Base-by-base conservation (phyloP, 257 asterid genomes). In the Coffea canephora region DNA sequence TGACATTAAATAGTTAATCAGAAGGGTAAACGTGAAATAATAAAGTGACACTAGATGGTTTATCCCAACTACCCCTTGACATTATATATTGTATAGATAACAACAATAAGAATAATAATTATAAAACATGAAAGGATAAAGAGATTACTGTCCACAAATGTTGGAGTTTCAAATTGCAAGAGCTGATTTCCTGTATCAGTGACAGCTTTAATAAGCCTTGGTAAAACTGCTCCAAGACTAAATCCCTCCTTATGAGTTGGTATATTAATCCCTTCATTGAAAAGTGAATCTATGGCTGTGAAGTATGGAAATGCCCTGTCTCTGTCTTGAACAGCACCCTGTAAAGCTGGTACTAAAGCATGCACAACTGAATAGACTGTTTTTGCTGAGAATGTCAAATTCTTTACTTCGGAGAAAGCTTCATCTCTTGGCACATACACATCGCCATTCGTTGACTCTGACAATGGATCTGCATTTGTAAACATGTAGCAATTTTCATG, bases 381-480 rank as follows among this genome's bases (percentile, higher is more conserved):
- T 48, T 88, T 91, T 19, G 82, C 90, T 0, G 74, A 23, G 89
- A 91, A 89, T 5, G 88, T 72, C 73, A 16, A 0, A 41, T 68
- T 52, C 87, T 93, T 93, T 15, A 89, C 82, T 77, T 89, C 90
- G 1, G 94, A 79, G 66, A 93, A 91, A 3, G 87, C 86, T 71
- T 93, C 97, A 75, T 91, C 97, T 75, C 97, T 87, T 16, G 97
- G 97, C 61, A 93, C 93, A 61, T 93, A 93, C 0, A 83, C 25
- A 19, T 0, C 0, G 2, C 9, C 0, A 50, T 78, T 34, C 81
- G 89, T 88, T 0, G 91, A 36, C 85, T 91, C 97, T 0, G 94
- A 88, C 64, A 79, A 75, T 34, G 93, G 90, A 84, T 93, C 97
- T 90, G 81, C 82, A 75, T 16, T 2, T 19, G 31, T 57, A 23